These are phyloP conservation scores for Colletotrichum viniferum DNA, from an alignment of 2,329 filamentous ascomycete species.

Conservation along the genomic window DNA sequence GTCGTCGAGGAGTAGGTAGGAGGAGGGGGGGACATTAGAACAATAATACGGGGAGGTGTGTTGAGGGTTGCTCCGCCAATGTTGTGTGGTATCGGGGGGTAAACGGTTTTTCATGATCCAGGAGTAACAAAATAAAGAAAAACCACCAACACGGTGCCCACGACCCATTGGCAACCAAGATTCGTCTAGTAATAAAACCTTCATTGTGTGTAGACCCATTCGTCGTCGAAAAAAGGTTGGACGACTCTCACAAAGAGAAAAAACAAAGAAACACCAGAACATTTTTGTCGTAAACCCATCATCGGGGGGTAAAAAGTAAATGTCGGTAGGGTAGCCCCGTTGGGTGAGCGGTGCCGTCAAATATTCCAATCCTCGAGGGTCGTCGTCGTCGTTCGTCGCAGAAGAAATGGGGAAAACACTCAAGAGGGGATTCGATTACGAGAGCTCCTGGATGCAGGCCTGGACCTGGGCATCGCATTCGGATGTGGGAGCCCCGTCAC, in stretches of 20 bases:
- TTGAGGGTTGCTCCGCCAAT: slow-evolving; percentile 11
- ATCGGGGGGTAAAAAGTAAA: neutral
- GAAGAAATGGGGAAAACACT: neutral
- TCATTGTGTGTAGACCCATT: neutral
- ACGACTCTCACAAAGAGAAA: slow-evolving; percentile 1
- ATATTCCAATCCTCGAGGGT: neutral
- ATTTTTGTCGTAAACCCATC: neutral
- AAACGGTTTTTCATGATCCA: slow-evolving; percentile 2
- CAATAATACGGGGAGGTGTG: slow-evolving; percentile 17
- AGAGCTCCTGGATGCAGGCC: slow-evolving; percentile 42
- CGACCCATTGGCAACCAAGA: neutral
- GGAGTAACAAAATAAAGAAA: neutral
- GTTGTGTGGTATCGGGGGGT: slow-evolving; percentile 11
- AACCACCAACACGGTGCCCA: neutral
- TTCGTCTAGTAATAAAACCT: slow-evolving; percentile 1
- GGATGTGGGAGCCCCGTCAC: slow-evolving; percentile 42
- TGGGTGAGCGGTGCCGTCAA: neutral
- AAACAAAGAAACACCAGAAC: neutral
- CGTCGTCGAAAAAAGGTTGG: neutral
- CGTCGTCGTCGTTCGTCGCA: neutral
- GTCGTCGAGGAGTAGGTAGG: neutral
- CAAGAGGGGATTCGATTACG: slow-evolving; percentile 21
- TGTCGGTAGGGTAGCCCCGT: neutral
- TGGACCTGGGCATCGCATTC: slow-evolving; percentile 62
- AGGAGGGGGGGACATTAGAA: slow-evolving; percentile 20